A percentile compares a stretch with the other conserved stretches of the same genome.
phyloP scores from a whole-genome alignment of 805 yeast genomes.

The Cyberlindnera bimundalis region DNA sequence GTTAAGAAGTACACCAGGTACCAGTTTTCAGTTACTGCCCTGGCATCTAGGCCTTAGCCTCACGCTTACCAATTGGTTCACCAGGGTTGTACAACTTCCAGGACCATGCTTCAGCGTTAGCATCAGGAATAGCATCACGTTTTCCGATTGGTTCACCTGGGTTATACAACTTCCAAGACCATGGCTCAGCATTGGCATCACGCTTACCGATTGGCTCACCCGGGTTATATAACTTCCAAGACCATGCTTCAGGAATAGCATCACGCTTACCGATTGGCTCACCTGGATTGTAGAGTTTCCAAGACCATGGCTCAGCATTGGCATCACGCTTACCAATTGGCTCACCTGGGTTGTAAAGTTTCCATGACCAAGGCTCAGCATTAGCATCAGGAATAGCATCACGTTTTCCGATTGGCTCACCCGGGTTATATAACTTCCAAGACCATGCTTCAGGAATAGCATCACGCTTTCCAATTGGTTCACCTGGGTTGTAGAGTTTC shows the following conservation, averaged over 20 bases:
- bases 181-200: conserved; percentile 22
- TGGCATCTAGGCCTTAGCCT: conserved; percentile 22
- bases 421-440: conserved; percentile 19
- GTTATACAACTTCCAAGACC: conserved; percentile 19
- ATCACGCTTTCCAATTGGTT: conserved; percentile 5
- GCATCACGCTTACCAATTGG: conserved; percentile 23
- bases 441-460: conserved; percentile 25
- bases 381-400: conserved; percentile 3
- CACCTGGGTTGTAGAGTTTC: no score
- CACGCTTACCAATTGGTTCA: conserved; percentile 21
- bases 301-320: conserved; percentile 23
- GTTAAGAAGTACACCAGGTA: no score
- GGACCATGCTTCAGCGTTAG: conserved; percentile 22
- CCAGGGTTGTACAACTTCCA: conserved; percentile 21
- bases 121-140: conserved; percentile 10
- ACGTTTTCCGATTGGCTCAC: conserved; percentile 21
- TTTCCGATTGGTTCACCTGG: conserved; percentile 21
- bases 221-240: conserved; percentile 18
- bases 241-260: conserved; percentile 23
- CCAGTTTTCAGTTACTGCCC: no score
- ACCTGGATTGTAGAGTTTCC: conserved; percentile 17
- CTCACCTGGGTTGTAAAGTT: conserved; percentile 17
- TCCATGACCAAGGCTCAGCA: conserved; percentile 26
- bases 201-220: conserved; percentile 22
- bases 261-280: no score